Evolutionary conservation across 1,284 basidiomycete genomes (phyloP), one percentile per base, ranked within the genome.

Genomic region (Wolfiporia cocos): DNA sequence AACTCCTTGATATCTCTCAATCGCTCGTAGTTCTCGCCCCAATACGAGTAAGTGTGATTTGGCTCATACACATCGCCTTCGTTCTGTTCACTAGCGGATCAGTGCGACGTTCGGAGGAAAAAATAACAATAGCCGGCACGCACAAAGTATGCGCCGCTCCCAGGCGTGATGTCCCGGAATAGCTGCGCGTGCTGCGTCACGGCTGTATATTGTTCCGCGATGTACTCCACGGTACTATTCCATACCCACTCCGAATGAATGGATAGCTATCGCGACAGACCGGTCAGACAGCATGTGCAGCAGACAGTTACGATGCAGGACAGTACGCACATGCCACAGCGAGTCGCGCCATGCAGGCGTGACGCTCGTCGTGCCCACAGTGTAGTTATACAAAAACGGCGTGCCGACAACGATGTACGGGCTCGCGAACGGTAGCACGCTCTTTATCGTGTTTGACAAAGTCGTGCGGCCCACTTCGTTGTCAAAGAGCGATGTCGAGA

Each of bases 21-120:
- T 41, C 59, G 55, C 0, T 58, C 44, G 51, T 80, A 75, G 51
- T 80, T 71, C 1, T 56, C 48, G 2, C 76, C 76, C 76, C 76
- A 80, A 54, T 76, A 79, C 2, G 73, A 59, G 9, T 56, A 54
- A 61, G 75, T 62, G 52, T 72, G 66, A 43, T 78, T 64, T 3
- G 69, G 67, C 52, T 80, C 76, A 39, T 76, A 71, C 2, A 78
- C 70, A 51, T 79, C 74, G 5, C 68, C 74, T 54, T 79, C 76
- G 48, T 78, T 81, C 74, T 76, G 48, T 10, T n/a, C 6, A 11
- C 3, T 10, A 3, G 3, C 4, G 6, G 10, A 4, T 36, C 18
- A 31, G 17, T 12, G 20, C 10, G 9, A 5, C 23, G 24, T 23
- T 11, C 4, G 12, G 12, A 21, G 24, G 10, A 44, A 18, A 39